Conservation (phyloP, 1,284 basidiomycete genomes). For the Pisolithus thermaeus region DNA sequence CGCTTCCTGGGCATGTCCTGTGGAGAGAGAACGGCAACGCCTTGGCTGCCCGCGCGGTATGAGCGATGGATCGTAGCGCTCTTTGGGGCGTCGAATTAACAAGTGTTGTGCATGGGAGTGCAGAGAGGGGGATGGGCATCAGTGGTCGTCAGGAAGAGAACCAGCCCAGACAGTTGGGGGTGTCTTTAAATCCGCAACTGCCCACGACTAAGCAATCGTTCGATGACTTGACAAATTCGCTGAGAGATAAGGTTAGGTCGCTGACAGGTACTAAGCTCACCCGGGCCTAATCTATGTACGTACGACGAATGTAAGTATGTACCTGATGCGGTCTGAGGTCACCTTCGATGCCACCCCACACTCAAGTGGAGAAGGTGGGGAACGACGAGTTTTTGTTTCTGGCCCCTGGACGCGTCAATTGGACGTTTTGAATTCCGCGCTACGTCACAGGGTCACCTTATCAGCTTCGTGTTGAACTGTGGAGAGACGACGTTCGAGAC, state of each 20-base stretch:
- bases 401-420: too few relatives aligned
- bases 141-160: not conserved
- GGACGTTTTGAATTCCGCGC: too few relatives aligned
- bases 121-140: slow-evolving; percentile 20
- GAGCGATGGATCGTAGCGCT: slow-evolving; percentile 30
- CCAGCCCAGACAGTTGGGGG: not conserved
- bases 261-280: not conserved
- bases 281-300: not conserved
- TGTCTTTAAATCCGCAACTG: not conserved
- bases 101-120: slow-evolving; percentile 9
- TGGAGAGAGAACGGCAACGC: slow-evolving; percentile 52
- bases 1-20: slow-evolving; percentile 28
- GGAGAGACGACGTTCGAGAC: too few relatives aligned
- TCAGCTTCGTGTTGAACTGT: too few relatives aligned
- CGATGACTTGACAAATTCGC: not conserved
- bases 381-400: too few relatives aligned
- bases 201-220: not conserved
- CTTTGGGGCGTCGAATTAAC: slow-evolving; percentile 1
- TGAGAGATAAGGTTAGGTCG: not conserved
- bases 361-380: too few relatives aligned
- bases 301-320: too few relatives aligned
- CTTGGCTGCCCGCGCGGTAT: slow-evolving; percentile 36
- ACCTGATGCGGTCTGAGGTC: too few relatives aligned
- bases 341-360: too few relatives aligned
- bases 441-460: too few relatives aligned